A percentile compares a stretch with the other conserved stretches of the same genome.
Conservation (phyloP, 768 basidiomycete genomes). For the Lentinula sp. region DNA sequence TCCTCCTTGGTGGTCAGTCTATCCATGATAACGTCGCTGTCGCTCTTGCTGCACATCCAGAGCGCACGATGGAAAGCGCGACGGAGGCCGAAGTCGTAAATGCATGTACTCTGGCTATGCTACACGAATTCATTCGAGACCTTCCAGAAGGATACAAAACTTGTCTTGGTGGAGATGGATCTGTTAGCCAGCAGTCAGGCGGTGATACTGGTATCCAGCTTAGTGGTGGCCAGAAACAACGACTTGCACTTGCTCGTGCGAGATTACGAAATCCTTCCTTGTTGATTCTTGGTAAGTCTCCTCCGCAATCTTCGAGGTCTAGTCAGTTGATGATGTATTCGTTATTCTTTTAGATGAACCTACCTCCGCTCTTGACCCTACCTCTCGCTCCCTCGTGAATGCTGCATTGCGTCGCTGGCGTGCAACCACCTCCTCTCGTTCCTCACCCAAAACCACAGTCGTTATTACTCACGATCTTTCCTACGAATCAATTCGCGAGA, state of each 20-base stretch:
- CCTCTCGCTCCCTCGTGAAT: constrained; percentile 82
- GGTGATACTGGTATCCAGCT: constrained; percentile 66
- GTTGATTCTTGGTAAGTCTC: constrained; percentile 77
- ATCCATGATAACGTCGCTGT: constrained; percentile 87
- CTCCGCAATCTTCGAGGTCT: not conserved
- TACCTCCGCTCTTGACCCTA: constrained; percentile 80
- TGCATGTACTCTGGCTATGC: constrained; percentile 77
- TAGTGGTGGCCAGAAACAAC: constrained; percentile 90
- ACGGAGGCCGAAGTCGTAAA: constrained; percentile 66
- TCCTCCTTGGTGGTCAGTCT: constrained; percentile 69
- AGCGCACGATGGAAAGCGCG: constrained; percentile 40
- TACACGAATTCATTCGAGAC: constrained; percentile 81
- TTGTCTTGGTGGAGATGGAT: constrained; percentile 6
- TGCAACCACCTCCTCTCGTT: constrained; percentile 8
- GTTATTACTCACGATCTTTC: constrained; percentile 95
- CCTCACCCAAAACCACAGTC: constrained; percentile 71
- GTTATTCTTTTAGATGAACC: constrained; percentile 53
- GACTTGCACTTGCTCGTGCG: constrained; percentile 85
- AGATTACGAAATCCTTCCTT: constrained; percentile 81
- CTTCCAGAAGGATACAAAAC: constrained; percentile 91
- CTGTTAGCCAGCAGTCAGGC: constrained; percentile 24
- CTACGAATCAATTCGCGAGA: constrained; percentile 46
- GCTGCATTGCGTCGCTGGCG: constrained; percentile 66
- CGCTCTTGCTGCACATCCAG: constrained; percentile 37
- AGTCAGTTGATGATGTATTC: not conserved